phyloP scores from a whole-genome alignment of 139 green algal species.

The Chlamydomonas schloesseri region DNA sequence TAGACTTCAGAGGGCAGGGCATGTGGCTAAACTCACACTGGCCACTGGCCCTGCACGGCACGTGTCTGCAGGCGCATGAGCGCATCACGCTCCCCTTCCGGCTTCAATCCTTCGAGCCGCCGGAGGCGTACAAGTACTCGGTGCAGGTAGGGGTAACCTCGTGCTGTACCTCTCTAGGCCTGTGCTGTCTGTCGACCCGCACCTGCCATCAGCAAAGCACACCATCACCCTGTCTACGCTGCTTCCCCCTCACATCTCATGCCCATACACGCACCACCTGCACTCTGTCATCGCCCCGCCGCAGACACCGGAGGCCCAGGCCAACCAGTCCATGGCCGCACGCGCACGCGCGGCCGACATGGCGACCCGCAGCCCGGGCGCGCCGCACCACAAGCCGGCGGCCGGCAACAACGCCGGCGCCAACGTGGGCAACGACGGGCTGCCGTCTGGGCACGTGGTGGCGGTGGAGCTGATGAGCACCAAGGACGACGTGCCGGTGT shows the following conservation, averaged over 20 bases:
- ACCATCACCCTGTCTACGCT: too few species aligned
- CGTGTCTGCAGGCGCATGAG: slow-evolving; percentile 47
- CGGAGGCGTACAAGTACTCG: slow-evolving; percentile 48
- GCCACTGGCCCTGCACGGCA: background rate
- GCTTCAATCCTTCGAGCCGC: slow-evolving; percentile 61
- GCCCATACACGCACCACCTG: too few species aligned
- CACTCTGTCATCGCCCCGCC: too few species aligned
- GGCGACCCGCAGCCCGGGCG: background rate
- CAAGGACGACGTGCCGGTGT: slow-evolving; percentile 54
- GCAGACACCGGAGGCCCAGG: background rate
- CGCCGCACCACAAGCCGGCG: background rate
- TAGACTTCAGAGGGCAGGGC: too few species aligned
- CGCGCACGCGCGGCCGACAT: background rate
- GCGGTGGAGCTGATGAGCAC: slow-evolving; percentile 55
- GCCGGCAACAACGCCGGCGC: background rate
- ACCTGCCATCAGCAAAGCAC: too few species aligned
- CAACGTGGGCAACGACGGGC: background rate
- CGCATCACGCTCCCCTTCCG: slow-evolving; percentile 56
- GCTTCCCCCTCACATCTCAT: background rate
- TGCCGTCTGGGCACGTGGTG: slow-evolving; percentile 44
- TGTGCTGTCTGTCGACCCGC: too few species aligned
- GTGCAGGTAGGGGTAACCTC: too few species aligned
- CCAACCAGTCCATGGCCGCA: slow-evolving; percentile 20
- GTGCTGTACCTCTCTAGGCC: too few species aligned
- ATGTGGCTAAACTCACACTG: background rate